Base-by-base conservation (phyloP, 805 yeast genomes). In the Wickerhamiella spandovensis region DNA sequence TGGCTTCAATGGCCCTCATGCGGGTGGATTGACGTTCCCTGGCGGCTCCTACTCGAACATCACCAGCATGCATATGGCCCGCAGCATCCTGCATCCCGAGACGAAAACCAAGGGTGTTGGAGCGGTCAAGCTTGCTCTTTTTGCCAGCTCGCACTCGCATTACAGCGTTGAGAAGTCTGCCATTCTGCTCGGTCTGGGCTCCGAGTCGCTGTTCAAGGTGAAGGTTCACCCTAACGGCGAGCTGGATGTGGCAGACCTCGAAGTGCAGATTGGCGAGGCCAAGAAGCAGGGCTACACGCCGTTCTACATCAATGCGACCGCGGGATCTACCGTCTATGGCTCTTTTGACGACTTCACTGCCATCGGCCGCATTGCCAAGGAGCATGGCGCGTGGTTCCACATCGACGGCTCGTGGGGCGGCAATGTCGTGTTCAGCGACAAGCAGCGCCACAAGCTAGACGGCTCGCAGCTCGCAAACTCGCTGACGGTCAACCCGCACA, bases 321-420 rank as follows among this genome's bases (percentile, higher is more conserved):
- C 95, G 0, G 95, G 95, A 1, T 84, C 94, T 10, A 85, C 95
- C 0, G 95, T 85, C 0, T 82, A 79, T 58, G 95, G 95, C 0
- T 82, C 92, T 6, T 86, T 73, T 63, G 95, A 85, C 59, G 79
- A 82, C 20, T 72, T 85, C 57, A 70, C 61, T 23, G 74, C 73
- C 42, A 77, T 86, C 35, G 64, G 79, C 1, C 59, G 51, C 1
- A 62, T 85, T 1, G 78, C 88, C 15, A 68, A 74, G 50, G 69
- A 70, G 51, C 61, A 79, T 63, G 64, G 72, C n/a, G 48, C 78
- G 7, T 86, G 94, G 90, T 75, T 83, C 61, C 95, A 85, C 63
- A 76, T 85, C 41, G 95, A 85, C 65, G 95, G 92, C 1, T 83
- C 92, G 6, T 84, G 94, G 95, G 95, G 95, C 32, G 95, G 90